Evolutionary conservation across 148 eudicot genomes (phyloP).

Genomic region (Simmondsia chinensis): DNA sequence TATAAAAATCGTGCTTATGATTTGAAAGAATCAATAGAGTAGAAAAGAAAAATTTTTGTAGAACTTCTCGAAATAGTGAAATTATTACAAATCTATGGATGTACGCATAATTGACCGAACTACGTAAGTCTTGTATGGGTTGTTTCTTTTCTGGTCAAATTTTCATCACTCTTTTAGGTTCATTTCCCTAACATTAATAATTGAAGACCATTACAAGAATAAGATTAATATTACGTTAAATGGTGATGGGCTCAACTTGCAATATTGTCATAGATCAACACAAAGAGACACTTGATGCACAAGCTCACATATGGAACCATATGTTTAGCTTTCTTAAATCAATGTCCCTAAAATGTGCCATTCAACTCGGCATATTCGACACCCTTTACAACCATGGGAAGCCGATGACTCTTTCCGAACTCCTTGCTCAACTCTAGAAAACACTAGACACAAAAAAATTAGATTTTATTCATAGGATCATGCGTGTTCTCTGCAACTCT

Average conservation of each 20-base stretch:
- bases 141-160: too few species aligned
- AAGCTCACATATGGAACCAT: conserved; percentile 22
- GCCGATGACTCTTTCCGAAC: conserved; percentile 14
- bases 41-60: too few species aligned
- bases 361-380: conserved; percentile 20
- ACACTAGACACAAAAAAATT: conserved; percentile 13
- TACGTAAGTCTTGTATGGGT: too few species aligned
- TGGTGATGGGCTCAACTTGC: not conserved
- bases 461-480: conserved; percentile 4
- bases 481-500: conserved; percentile 18
- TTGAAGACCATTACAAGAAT: too few species aligned
- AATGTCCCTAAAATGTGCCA: conserved; percentile 27
- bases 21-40: too few species aligned
- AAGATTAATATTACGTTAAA: too few species aligned
- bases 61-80: too few species aligned
- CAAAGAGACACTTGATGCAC: conserved; percentile 14
- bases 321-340: conserved; percentile 10
- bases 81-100: too few species aligned
- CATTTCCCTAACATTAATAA: too few species aligned
- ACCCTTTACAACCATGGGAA: conserved; percentile 19
- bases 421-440: not conserved
- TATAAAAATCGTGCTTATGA: too few species aligned
- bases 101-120: too few species aligned
- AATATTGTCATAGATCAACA: not conserved
- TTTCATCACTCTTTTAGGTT: too few species aligned